Percentiles rank a stretch among this genome's conserved stretches.
phyloP scores from a whole-genome alignment of 2,329 filamentous ascomycete species.

The Fusarium mangiferae region DNA sequence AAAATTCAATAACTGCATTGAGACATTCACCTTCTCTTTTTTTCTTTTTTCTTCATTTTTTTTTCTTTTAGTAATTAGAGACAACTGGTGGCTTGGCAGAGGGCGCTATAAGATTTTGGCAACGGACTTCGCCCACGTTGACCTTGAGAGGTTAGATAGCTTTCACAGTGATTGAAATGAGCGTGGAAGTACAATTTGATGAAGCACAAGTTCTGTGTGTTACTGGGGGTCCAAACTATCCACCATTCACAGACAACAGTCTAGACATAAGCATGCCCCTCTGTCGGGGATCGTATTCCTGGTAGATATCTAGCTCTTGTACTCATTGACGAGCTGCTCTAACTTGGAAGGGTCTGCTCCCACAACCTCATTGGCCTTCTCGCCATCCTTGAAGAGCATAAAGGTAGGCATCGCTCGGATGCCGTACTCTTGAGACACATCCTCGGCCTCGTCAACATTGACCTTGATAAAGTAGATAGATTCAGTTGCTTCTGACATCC shows the following conservation, averaged over 20 bases:
- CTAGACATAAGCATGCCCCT: neutral
- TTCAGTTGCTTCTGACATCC: fast-evolving
- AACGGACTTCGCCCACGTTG: neutral
- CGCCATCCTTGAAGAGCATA: neutral
- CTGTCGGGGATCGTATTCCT: neutral
- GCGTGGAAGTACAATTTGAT: fast-evolving
- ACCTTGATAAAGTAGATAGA: neutral
- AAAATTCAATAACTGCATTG: too few species aligned
- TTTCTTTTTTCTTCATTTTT: too few species aligned
- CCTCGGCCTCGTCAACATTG: neutral
- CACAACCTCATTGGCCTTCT: neutral
- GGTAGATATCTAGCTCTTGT: neutral
- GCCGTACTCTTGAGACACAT: neutral
- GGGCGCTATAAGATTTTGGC: too few species aligned
- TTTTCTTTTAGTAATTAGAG: too few species aligned
- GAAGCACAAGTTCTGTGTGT: neutral
- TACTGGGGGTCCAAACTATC: neutral
- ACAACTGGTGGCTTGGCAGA: too few species aligned
- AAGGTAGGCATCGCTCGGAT: constrained; percentile 21
- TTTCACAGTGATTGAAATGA: neutral
- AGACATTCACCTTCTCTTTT: too few species aligned
- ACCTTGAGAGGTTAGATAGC: neutral
- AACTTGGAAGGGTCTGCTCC: neutral
- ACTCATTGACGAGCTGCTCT: neutral
- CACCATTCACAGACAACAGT: neutral